Conservation (phyloP, 75 land plant genomes). For the Picea sitchensis region DNA sequence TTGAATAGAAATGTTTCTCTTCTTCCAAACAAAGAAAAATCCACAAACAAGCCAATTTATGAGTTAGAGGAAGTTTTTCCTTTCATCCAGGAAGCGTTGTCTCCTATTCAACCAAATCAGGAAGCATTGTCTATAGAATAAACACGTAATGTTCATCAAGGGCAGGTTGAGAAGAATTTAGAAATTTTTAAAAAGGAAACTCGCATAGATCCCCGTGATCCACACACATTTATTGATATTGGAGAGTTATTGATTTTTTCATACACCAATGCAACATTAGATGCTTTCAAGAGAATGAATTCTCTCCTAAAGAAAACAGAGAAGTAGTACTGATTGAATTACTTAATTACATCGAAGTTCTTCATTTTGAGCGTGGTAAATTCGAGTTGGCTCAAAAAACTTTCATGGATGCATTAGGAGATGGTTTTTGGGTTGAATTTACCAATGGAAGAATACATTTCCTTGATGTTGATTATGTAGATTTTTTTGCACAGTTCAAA, state of each 20-base stretch:
- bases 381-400: slow-evolving; percentile 75
- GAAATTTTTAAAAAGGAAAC: slow-evolving; percentile 76
- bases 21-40: background rate
- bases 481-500: slow-evolving; percentile 30
- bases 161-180: slow-evolving; percentile 36
- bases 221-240: slow-evolving; percentile 70
- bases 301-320: slow-evolving; percentile 50
- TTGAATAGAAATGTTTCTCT: slow-evolving; percentile 34
- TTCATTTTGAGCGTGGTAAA: slow-evolving; percentile 87
- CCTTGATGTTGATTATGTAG: slow-evolving; percentile 22
- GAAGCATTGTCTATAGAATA: background rate
- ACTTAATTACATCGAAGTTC: slow-evolving; percentile 85
- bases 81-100: too few species aligned
- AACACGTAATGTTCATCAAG: background rate
- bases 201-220: slow-evolving; percentile 78
- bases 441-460: slow-evolving; percentile 29
- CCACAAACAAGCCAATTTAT: too few species aligned
- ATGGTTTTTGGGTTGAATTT: slow-evolving; percentile 63
- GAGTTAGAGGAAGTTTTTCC: too few species aligned
- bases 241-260: slow-evolving; percentile 78
- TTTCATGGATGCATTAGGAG: slow-evolving; percentile 84
- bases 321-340: slow-evolving; percentile 67
- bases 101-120: background rate
- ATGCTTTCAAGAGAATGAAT: slow-evolving; percentile 73
- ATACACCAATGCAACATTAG: slow-evolving; percentile 68